Evolutionary conservation across 331 rosid genomes (phyloP), one percentile per base, ranked within the genome.

Genomic region (Rhamnella rubrinervis): DNA sequence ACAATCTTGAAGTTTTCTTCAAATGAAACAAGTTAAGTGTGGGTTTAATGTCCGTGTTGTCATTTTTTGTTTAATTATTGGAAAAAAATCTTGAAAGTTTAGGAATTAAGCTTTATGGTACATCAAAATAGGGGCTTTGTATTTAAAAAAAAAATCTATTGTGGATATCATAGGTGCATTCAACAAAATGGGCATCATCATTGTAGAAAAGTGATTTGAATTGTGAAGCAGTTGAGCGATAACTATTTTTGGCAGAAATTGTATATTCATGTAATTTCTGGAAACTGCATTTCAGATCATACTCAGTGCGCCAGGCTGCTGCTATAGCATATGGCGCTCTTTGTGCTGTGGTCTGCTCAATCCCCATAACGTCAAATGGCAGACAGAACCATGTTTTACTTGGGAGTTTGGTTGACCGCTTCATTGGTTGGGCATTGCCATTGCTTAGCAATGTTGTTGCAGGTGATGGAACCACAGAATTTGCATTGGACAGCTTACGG

Each of bases 341-440:
- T 69, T 88, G 92, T 65, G 97, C 90, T 7, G 83, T 88, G 35
- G 71, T 86, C 62, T 85, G 86, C 77, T 93, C 98, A 0, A 66
- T 82, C 39, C 87, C 90, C 8, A 75, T 85, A 3, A 20, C 91
- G 7, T 26, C 93, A 0, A 88, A 88, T 64, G 93, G 86, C 18
- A 88, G 98, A 67, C 98, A 88, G 71, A 90, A 90, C 64, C 89
- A 89, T 73, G 89, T 76, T 63, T 66, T 93, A 66, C 86, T 90
- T 14, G 87, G 83, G 38, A 80, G 74, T 67, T 83, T 88, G 80
- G 97, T 88, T 64, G 98, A 93, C 76, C 86, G 96, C 63, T 93
- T 90, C 66, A 78, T 93, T 61, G 88, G 89, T 69, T 93, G 97
- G 98, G 97, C 97, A 0, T 78, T 88, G 87, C 98, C 98, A 14